These are phyloP conservation scores for Monosporascus sp. DNA, from an alignment of 2,329 filamentous ascomycete species.

Conservation along the genomic window DNA sequence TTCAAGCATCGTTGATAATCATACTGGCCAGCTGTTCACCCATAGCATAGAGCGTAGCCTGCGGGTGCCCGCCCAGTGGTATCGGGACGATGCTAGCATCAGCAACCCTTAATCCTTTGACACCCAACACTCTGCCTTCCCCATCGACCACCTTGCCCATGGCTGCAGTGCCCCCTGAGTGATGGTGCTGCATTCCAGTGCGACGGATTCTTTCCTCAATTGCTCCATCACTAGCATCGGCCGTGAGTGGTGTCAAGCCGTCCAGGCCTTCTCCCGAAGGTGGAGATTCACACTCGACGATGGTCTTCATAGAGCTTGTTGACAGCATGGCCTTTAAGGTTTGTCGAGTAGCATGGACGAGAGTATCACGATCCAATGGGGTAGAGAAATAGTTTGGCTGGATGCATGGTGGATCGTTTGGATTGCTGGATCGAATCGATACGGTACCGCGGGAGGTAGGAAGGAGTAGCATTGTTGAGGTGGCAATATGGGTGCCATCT, in stretches of 20 bases:
- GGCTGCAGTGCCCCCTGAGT: constrained; percentile 16
- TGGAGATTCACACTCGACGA: constrained; percentile 17
- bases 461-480: constrained; percentile 20
- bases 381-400: constrained; percentile 13
- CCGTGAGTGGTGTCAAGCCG: constrained; percentile 13
- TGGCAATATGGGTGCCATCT: constrained; percentile 16
- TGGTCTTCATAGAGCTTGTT: constrained; percentile 7
- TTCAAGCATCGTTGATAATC: constrained; percentile 6
- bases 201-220: constrained; percentile 18
- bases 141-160: constrained; percentile 18
- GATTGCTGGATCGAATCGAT: constrained; percentile 9
- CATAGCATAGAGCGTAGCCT: constrained; percentile 17
- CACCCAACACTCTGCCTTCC: constrained; percentile 16
- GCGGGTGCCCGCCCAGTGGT: constrained; percentile 16
- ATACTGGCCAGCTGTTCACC: constrained; percentile 14
- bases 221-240: constrained; percentile 13
- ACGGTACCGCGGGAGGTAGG: constrained; percentile 15
- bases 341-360: constrained; percentile 11
- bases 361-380: constrained; percentile 10
- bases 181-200: constrained; percentile 16
- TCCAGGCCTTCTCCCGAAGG: constrained; percentile 11
- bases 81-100: constrained; percentile 22
- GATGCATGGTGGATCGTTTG: constrained; percentile 10
- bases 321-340: constrained; percentile 10
- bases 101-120: constrained; percentile 13